Conservation (phyloP, 495 filamentous ascomycete genomes). For the Neurospora sp. region DNA sequence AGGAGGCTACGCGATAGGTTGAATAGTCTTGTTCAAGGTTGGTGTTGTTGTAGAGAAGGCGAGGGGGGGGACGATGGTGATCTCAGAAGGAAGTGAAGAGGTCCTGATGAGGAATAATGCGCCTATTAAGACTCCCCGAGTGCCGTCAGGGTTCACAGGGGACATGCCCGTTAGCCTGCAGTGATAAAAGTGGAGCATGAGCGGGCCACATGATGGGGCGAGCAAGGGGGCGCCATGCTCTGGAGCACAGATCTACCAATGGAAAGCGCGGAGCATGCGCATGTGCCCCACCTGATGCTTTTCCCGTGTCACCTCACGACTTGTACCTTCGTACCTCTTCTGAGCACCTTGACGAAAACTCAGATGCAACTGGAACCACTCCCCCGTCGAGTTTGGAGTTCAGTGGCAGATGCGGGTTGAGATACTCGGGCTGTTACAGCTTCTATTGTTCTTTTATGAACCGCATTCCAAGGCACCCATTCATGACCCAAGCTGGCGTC, state of each 20-base stretch:
- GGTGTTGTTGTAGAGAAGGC: not conserved
- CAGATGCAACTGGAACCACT: not conserved
- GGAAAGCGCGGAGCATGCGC: not conserved
- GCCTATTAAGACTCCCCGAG: conserved; percentile 22
- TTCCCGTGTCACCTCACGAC: not conserved
- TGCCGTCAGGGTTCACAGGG: conserved; percentile 11
- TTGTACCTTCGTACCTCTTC: not conserved
- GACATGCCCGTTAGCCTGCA: conserved; percentile 1
- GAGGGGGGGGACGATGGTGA: conserved; percentile 8
- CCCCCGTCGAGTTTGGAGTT: not conserved
- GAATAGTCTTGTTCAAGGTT: not conserved
- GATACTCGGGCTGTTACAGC: not conserved
- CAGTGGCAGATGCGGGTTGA: not conserved
- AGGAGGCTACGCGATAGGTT: not conserved
- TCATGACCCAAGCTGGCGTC: not conserved
- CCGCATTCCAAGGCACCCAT: not conserved
- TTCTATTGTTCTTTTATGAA: not conserved
- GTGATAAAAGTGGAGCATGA: conserved; percentile 1
- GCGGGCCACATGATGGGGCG: conserved; percentile 24
- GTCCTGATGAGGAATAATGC: conserved; percentile 19
- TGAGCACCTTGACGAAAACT: not conserved
- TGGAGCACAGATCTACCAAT: not conserved
- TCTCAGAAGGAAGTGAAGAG: conserved; percentile 3
- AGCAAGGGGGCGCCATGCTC: conserved; percentile 5
- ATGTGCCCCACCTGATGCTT: not conserved